phyloP scores from a whole-genome alignment of 345 rosid species.

The Bruguiera parviflora region DNA sequence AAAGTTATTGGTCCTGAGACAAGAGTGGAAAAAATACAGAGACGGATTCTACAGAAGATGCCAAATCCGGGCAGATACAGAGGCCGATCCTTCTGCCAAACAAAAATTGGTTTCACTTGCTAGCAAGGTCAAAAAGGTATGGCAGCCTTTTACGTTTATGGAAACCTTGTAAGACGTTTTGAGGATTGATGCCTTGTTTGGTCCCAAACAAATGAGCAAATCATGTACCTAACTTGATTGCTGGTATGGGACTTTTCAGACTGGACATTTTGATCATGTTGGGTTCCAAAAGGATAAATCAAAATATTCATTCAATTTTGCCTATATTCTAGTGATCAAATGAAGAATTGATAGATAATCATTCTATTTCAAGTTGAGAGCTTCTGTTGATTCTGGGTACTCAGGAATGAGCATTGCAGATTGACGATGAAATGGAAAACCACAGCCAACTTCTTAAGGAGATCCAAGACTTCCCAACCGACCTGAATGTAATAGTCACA shows the following conservation, averaged over 20 bases:
- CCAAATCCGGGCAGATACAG: slow-evolving; percentile 47
- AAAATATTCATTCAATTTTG: not conserved
- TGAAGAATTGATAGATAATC: not conserved
- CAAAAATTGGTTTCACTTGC: slow-evolving; percentile 51
- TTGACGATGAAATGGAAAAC: slow-evolving; percentile 87
- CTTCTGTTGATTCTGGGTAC: slow-evolving; percentile 25
- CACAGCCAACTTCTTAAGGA: slow-evolving; percentile 72
- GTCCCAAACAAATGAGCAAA: not conserved
- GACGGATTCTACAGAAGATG: slow-evolving; percentile 67
- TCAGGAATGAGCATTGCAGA: slow-evolving; percentile 62
- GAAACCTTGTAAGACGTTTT: not conserved
- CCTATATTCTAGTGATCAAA: not conserved
- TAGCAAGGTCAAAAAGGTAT: slow-evolving; percentile 79
- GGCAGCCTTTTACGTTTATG: too few relatives aligned
- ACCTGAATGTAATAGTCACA: slow-evolving; percentile 68
- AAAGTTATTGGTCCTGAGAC: slow-evolving; percentile 69
- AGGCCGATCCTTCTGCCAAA: slow-evolving; percentile 51
- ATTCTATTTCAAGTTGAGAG: slow-evolving; percentile 30
- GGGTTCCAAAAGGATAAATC: too few relatives aligned
- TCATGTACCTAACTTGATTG: not conserved
- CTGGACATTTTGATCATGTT: too few relatives aligned
- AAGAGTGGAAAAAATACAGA: slow-evolving; percentile 81
- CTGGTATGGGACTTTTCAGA: too few relatives aligned
- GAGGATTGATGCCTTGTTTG: not conserved
- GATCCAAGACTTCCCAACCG: slow-evolving; percentile 77